These are phyloP conservation scores for Fusarium dimerum DNA, from an alignment of 2,329 filamentous ascomycete genomes.

Conservation along the genomic window DNA sequence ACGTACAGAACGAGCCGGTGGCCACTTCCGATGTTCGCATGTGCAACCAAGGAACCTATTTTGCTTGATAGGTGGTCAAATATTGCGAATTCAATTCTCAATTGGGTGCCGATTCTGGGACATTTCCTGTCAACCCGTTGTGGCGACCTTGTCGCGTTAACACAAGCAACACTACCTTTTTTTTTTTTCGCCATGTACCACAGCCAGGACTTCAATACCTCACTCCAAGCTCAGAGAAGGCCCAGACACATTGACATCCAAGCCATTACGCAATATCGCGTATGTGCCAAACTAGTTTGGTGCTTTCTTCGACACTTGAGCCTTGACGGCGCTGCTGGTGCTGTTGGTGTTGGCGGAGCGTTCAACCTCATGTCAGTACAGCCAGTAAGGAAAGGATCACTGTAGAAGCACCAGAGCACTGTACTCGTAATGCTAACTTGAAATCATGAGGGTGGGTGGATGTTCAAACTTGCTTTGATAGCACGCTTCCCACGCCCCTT, in stretches of 20 bases:
- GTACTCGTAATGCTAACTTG: neutral
- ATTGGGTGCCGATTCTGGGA: neutral
- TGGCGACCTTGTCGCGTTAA: conserved; percentile 17
- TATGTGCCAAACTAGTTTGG: too few species aligned
- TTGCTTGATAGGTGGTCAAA: too few species aligned
- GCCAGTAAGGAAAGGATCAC: too few species aligned
- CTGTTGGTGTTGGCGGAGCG: too few species aligned
- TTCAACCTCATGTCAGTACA: too few species aligned
- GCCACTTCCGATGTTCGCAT: too few species aligned
- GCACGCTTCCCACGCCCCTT: neutral
- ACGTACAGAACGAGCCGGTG: too few species aligned
- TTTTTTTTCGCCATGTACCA: conserved; percentile 16
- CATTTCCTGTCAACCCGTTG: conserved; percentile 13
- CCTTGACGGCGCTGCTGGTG: too few species aligned
- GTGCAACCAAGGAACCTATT: too few species aligned
- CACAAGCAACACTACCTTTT: conserved; percentile 11
- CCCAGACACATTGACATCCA: conserved; percentile 21
- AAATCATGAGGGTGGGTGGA: neutral
- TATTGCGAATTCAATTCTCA: too few species aligned
- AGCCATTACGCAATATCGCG: conserved; percentile 17
- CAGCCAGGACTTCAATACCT: conserved; percentile 13
- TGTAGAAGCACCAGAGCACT: too few species aligned
- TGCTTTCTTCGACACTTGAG: too few species aligned
- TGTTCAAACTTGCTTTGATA: neutral
- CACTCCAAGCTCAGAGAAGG: conserved; percentile 16